Evolutionary conservation across 768 basidiomycete genomes (phyloP).

Genomic region (Phlebiopsis flavidoalba): DNA sequence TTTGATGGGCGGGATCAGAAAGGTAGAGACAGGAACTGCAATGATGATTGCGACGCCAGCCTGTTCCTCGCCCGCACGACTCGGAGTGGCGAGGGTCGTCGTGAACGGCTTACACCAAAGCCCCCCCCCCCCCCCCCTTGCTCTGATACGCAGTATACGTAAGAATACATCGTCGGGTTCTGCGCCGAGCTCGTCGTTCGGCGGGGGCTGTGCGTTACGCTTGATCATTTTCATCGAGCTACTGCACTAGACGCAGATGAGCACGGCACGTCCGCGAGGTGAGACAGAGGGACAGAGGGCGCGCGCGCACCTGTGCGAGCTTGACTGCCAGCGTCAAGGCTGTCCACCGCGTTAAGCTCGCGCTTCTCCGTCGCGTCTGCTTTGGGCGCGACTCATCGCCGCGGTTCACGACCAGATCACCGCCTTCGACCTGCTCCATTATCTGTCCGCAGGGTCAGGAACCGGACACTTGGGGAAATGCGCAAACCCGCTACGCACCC

Average conservation of each 20-base stretch:
- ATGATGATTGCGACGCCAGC: constrained; percentile 29
- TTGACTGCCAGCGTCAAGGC: constrained; percentile 81
- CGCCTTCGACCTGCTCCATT: constrained; percentile 92
- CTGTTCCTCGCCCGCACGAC: constrained; percentile 21
- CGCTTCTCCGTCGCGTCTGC: constrained; percentile 44
- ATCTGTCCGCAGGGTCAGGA: constrained; percentile 38
- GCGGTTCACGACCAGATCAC: constrained; percentile 83
- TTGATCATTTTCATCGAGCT: constrained; percentile 73
- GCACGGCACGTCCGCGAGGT: not conserved
- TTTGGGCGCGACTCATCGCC: constrained; percentile 75
- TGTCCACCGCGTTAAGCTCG: constrained; percentile 79
- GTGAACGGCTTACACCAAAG: constrained; percentile 90
- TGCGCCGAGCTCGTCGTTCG: constrained; percentile 29
- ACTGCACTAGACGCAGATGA: constrained; percentile 47
- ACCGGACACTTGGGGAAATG: not conserved
- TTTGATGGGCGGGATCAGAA: constrained; percentile 73
- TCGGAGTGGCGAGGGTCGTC: constrained; percentile 44
- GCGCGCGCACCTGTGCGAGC: constrained; percentile 62
- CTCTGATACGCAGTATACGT: constrained; percentile 90
- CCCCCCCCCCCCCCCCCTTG: too few species aligned
- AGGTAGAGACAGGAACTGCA: constrained; percentile 65
- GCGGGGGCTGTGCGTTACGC: constrained; percentile 41
- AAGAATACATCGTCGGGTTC: constrained; percentile 77
- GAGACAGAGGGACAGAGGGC: not conserved
- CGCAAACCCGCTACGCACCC: constrained; percentile 41